Evolutionary conservation across 768 basidiomycete species (phyloP).

Genomic region (Podaxis pistillaris): DNA sequence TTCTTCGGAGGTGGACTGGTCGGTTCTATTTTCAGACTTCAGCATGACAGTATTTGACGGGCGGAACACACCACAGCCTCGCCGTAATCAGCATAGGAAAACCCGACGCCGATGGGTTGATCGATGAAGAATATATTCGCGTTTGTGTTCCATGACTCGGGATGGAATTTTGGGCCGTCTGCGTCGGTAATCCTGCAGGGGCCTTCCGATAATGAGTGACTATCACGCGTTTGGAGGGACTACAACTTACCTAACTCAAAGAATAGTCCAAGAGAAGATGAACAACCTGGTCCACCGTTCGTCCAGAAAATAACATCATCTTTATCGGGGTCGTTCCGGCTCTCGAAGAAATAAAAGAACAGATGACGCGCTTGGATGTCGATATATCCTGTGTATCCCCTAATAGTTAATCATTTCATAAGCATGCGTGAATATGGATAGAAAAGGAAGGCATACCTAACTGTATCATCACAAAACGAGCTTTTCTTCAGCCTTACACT

Average conservation of each 20-base stretch:
- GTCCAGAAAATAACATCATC: conserved; percentile 68
- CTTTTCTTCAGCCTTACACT: conserved; percentile 57
- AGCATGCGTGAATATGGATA: neutral
- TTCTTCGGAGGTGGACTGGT: conserved; percentile 71
- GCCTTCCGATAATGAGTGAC: conserved; percentile 28
- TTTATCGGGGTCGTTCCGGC: conserved; percentile 55
- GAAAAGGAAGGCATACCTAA: conserved; percentile 36
- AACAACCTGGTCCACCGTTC: conserved; percentile 45
- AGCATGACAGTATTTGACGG: neutral
- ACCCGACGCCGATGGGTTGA: conserved; percentile 61
- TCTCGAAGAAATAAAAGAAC: conserved; percentile 82
- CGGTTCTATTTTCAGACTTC: neutral
- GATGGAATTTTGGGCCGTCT: conserved; percentile 52
- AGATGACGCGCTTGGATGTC: conserved; percentile 62
- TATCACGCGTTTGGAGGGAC: neutral
- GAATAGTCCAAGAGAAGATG: conserved; percentile 56
- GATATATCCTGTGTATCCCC: conserved; percentile 53
- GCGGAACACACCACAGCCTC: conserved; percentile 48
- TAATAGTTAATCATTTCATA: neutral
- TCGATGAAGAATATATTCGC: conserved; percentile 66
- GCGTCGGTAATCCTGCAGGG: conserved; percentile 65
- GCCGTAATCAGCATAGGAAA: conserved; percentile 65
- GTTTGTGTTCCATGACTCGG: conserved; percentile 69
- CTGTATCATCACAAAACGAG: conserved; percentile 55
- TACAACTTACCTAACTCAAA: conserved; percentile 48